Evolutionary conservation across 2,329 filamentous ascomycete genomes (phyloP).

Genomic region (Bertia moriformis): DNA sequence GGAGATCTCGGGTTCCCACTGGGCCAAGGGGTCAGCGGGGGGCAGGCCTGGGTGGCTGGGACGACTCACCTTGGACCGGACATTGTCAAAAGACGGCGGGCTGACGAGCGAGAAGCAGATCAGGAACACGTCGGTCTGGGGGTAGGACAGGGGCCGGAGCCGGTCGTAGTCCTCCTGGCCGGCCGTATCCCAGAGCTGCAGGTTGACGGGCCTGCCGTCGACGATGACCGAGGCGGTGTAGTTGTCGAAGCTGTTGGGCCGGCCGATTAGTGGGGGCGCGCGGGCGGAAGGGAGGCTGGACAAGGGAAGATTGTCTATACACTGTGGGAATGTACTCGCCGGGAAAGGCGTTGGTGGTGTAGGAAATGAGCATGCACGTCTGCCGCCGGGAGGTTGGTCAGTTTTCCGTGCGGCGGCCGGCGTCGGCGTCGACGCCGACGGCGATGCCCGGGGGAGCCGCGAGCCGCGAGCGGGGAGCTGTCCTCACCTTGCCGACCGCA

Average conservation of each 20-base stretch:
- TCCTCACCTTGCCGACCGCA: constrained; percentile 53
- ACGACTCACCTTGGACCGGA: constrained; percentile 39
- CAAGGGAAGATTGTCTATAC: too few relatives aligned
- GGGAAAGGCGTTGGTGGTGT: constrained; percentile 60
- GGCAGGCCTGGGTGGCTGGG: too few relatives aligned
- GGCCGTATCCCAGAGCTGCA: constrained; percentile 52
- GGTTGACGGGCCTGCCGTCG: constrained; percentile 54
- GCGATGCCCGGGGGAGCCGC: constrained; percentile 1
- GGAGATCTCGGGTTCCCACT: constrained; percentile 60
- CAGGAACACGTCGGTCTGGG: background rate
- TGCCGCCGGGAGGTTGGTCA: constrained; percentile 13
- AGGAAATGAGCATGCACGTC: constrained; percentile 61
- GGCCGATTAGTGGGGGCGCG: background rate
- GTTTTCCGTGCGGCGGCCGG: constrained; percentile 7
- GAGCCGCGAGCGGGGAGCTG: constrained; percentile 2
- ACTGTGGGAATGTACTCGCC: constrained; percentile 62
- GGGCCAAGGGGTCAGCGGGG: background rate
- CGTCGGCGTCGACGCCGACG: too few relatives aligned
- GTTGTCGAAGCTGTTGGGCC: constrained; percentile 44
- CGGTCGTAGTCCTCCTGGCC: background rate
- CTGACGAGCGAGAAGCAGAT: background rate
- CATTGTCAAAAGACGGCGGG: background rate
- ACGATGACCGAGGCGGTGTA: constrained; percentile 62
- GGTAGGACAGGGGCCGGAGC: background rate
- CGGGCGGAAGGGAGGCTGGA: too few relatives aligned